These are phyloP conservation scores for Moesziomyces parantarcticus DNA, from an alignment of 1,284 basidiomycete species.

Conservation along the genomic window DNA sequence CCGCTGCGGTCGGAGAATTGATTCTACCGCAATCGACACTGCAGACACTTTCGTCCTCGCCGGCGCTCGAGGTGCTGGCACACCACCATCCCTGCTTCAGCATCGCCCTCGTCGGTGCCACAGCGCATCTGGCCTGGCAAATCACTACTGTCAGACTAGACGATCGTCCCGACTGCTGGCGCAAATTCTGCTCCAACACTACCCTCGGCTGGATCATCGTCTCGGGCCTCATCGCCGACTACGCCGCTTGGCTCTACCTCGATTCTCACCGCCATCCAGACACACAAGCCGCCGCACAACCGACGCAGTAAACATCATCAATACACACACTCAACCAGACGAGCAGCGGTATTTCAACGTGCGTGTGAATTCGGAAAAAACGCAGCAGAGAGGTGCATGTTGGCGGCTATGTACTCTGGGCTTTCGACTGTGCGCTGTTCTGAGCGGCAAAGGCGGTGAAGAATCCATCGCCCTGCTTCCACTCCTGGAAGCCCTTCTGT, in stretches of 20 bases:
- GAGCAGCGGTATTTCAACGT: too few relatives aligned
- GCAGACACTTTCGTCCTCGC: conserved; percentile 9
- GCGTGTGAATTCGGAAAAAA: too few relatives aligned
- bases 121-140: conserved; percentile 83
- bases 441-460: conserved; percentile 35
- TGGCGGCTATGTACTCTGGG: not conserved
- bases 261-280: not conserved
- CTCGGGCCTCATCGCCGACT: conserved; percentile 84
- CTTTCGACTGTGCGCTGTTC: conserved; percentile 11
- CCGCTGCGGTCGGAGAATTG: conserved; percentile 22
- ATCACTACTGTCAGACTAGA: conserved; percentile 79
- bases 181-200: conserved; percentile 87
- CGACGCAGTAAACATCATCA: not conserved
- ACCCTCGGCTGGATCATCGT: conserved; percentile 90
- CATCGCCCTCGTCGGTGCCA: conserved; percentile 78
- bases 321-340: not conserved
- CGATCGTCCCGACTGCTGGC: conserved; percentile 85
- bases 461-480: conserved; percentile 50
- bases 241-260: conserved; percentile 68
- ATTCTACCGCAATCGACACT: conserved; percentile 20
- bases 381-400: not conserved
- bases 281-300: not conserved
- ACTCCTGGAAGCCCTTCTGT: conserved; percentile 56
- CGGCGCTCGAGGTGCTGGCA: conserved; percentile 20
- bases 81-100: conserved; percentile 77